Base-by-base conservation (phyloP, 495 filamentous ascomycete genomes). In the Lasiosphaeriaceae sp. region DNA sequence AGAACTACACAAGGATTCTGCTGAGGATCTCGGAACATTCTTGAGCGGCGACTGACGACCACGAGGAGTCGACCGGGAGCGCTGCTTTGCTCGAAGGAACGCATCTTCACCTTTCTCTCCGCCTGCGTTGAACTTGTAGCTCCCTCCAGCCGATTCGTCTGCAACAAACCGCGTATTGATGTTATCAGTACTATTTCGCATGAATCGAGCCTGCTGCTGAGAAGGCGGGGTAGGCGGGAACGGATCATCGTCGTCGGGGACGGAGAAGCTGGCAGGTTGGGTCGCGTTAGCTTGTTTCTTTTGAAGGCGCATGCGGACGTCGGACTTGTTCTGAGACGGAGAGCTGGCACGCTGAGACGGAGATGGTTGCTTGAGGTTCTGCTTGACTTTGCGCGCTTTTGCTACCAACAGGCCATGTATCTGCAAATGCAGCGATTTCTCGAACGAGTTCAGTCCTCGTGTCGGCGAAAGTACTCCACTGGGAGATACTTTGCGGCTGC, bases 111-210 rank as follows among this genome's bases (percentile, higher is more conserved):
- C 59, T 20, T 51, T 37, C 11, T 55, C 20, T 14, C 62, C 61
- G 17, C 77, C 76, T n/a, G 76, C 77, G 51, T 70, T 78, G 48
- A 80, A 80, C 52, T 74, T 62, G 63, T 68, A 77, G 22, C 52
- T 56, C 20, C 56, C 21, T 31, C 54, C 59, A 22, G 60, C 64
- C 31, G 67, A 65, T 16, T 76, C 72, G 23, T 71, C 70, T 12
- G 71, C 61, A 41, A 72, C 72, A 57, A 80, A 80, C 47, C 80
- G 85, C 29, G 86, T 90, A 62, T 89, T 89, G 69, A 96, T 86
- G 58, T 86, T 84, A 62, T 90, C 88, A 31, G 85, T 77, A 65
- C 86, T 91, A 47, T 77, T 80, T 50, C 80, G 83, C 48, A 74
- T 66, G 51, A 81, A 76, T 16, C 75, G 66, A 20, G 72, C 68